Evolutionary conservation across 176 grass and related monocot species (phyloP), one percentile per base, ranked within the genome.

Genomic region (Musa itinerans): DNA sequence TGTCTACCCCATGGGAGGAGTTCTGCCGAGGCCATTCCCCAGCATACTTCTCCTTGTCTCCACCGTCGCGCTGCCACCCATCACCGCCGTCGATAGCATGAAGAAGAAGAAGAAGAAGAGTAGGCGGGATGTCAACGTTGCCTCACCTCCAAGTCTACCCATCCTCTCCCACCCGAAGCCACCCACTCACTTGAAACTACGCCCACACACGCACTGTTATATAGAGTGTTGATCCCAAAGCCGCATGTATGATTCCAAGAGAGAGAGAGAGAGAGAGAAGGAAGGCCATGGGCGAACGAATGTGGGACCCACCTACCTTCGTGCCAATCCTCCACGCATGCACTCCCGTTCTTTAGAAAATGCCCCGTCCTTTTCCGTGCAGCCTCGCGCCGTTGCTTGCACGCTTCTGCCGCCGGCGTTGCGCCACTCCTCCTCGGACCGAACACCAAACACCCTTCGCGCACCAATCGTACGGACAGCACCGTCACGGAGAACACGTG

Each of bases 1-100:
- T 14, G 2, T 16, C 22, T 89, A 97, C 94, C 94, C 94, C 94
- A 98, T 98, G 74, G 88, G 93, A 77, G 93, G 93, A 85, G 89
- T 89, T 9, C 59, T 56, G 65, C 83, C 93, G 56, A 88, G 87
- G 67, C 93, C 85, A 87, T 96, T 92, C 75, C 84, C 83, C 14
- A 75, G 50, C 10, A 69, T 68, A 34, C 56, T 62, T 56, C 90
- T 77, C 54, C 86, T 77, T 2, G 53, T 67, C 16, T 70, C 59
- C 17, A 2, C 53, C 20, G 65, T 26, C 58, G 73, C 76, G 67
- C 17, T 71, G 65, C 13, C 24, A 79, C 65, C 78, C 76, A 77
- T 77, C 78, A 52, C 83, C 15, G 64, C 81, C 24, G 86, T 85
- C 75, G 52, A 76, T 10, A 70, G 68, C 48, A 70, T 22, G 9